Conservation (phyloP, 129 eudicot species). For the Lonicera japonica region DNA sequence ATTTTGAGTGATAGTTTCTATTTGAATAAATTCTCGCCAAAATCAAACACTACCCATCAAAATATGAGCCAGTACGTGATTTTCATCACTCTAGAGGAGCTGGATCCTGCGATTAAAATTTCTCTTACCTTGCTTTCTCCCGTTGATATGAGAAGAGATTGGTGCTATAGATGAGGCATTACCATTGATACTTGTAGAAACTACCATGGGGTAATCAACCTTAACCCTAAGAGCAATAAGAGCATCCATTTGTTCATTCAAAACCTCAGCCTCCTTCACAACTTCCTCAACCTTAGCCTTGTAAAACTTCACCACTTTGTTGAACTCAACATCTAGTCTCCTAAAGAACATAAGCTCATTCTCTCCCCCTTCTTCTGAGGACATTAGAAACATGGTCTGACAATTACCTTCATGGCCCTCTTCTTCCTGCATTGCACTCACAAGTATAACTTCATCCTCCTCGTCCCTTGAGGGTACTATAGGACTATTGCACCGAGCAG, state of each 20-base stretch:
- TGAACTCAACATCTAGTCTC: slow-evolving; percentile 1
- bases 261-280: slow-evolving; percentile 1
- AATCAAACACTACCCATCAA: too few relatives aligned
- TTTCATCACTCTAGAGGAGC: too few relatives aligned
- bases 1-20: too few relatives aligned
- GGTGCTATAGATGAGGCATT: neutral
- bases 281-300: neutral
- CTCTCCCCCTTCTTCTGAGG: slow-evolving; percentile 26
- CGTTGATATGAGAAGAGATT: slow-evolving; percentile 6
- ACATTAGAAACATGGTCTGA: slow-evolving; percentile 15
- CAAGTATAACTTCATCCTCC: slow-evolving; percentile 38
- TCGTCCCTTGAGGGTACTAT: slow-evolving; percentile 1
- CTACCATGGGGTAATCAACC: neutral
- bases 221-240: slow-evolving; percentile 6
- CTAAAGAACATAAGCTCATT: slow-evolving; percentile 18
- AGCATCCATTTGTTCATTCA: slow-evolving; percentile 7
- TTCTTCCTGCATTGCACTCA: slow-evolving; percentile 20
- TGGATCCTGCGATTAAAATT: too few relatives aligned
- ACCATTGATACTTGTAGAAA: neutral
- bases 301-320: slow-evolving; percentile 2
- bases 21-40: too few relatives aligned
- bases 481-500: slow-evolving; percentile 13
- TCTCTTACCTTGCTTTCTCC: neutral
- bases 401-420: slow-evolving; percentile 3
- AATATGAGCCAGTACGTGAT: too few relatives aligned